These are phyloP conservation scores for Termitomyces sp. DNA, from an alignment of 768 basidiomycete species.

Conservation along the genomic window DNA sequence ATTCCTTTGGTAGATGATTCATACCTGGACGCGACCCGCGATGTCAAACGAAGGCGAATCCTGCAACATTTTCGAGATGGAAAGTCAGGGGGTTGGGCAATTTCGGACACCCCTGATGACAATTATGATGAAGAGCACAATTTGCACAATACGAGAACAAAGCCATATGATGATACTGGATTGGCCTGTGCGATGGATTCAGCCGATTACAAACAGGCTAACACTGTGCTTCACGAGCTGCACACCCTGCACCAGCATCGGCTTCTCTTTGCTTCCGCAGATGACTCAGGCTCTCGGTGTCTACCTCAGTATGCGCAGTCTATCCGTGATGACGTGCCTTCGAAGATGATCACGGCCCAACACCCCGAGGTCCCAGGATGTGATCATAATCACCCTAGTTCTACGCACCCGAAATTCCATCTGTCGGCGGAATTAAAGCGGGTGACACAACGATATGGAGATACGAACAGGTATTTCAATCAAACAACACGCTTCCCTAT, in stretches of 20 bases:
- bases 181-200: conserved; percentile 10
- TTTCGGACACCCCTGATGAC: conserved; percentile 20
- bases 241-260: conserved; percentile 67
- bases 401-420: not conserved
- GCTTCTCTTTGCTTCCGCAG: conserved; percentile 31
- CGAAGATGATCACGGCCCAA: not conserved
- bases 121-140: conserved; percentile 26
- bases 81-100: conserved; percentile 40
- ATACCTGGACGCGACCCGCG: conserved; percentile 20
- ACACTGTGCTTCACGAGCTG: conserved; percentile 63
- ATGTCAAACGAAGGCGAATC: conserved; percentile 49
- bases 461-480: conserved; percentile 47
- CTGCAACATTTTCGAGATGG: conserved; percentile 49
- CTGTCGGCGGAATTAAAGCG: conserved; percentile 25
- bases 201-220: conserved; percentile 53
- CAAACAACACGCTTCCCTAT: not conserved
- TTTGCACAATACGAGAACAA: conserved; percentile 13
- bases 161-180: conserved; percentile 21
- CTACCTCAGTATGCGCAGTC: not conserved
- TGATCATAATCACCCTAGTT: not conserved
- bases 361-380: conserved; percentile 1
- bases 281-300: not conserved
- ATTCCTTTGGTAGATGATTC: conserved; percentile 22
- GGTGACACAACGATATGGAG: conserved; percentile 58
- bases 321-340: not conserved